These are phyloP conservation scores for Microcos paniculata DNA, from an alignment of 345 rosid species.

Conservation along the genomic window DNA sequence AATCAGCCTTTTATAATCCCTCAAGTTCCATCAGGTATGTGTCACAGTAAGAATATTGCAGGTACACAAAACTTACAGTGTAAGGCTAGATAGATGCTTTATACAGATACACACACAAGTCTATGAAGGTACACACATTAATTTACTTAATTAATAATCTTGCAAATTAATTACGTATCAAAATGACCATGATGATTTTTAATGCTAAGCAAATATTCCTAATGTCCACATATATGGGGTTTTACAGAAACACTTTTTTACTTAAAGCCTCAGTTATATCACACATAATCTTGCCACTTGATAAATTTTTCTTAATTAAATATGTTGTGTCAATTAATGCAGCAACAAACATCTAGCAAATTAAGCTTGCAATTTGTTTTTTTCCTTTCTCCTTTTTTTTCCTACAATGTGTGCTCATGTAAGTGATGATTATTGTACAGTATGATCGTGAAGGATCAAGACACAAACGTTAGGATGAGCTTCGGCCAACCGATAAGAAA, in stretches of 20 bases:
- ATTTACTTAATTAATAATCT: too few species aligned
- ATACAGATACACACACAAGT: too few species aligned
- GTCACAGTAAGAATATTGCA: too few species aligned
- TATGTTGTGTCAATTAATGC: neutral
- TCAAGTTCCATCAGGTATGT: too few species aligned
- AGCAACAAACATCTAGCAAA: neutral
- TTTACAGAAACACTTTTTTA: neutral
- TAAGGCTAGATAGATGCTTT: too few species aligned
- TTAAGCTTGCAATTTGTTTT: neutral
- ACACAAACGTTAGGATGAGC: neutral
- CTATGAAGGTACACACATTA: too few species aligned
- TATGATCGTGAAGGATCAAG: neutral
- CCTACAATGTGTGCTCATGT: neutral
- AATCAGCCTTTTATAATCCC: too few species aligned
- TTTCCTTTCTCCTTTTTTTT: neutral
- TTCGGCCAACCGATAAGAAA: slow-evolving; percentile 41
- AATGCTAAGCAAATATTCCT: neutral
- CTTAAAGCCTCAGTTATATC: neutral
- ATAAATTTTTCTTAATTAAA: neutral
- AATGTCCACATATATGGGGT: neutral
- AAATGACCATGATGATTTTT: neutral
- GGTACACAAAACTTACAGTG: too few species aligned
- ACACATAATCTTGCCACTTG: neutral
- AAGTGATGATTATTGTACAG: neutral
- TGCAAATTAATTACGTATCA: too few species aligned